These are phyloP conservation scores for Nakataea oryzae DNA, from an alignment of 2,329 filamentous ascomycete species.

Conservation along the genomic window DNA sequence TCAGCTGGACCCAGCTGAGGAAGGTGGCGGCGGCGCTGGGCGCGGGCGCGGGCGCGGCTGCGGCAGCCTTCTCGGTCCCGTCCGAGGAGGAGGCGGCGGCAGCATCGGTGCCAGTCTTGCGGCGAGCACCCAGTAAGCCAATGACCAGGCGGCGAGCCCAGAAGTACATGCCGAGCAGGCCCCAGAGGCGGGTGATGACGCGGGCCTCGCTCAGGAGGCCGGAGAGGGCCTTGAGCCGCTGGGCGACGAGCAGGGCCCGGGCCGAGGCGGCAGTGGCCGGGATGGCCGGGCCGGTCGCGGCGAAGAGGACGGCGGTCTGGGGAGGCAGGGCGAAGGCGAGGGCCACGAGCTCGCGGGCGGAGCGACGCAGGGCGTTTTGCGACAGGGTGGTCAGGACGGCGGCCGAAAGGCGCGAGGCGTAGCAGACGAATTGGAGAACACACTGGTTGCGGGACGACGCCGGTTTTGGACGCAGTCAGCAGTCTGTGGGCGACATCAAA, in stretches of 20 bases:
- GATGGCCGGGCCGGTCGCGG: conserved; percentile 16
- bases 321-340: conserved; percentile 40
- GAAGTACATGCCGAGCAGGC: conserved; percentile 61
- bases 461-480: background rate
- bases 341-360: conserved; percentile 40
- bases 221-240: conserved; percentile 49
- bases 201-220: conserved; percentile 59
- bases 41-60: conserved; percentile 31
- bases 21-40: conserved; percentile 23
- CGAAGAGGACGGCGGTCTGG: conserved; percentile 31
- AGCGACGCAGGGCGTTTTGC: conserved; percentile 44
- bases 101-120: conserved; percentile 12
- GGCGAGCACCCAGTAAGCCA: conserved; percentile 16
- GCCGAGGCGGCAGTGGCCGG: conserved; percentile 20
- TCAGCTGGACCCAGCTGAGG: conserved; percentile 59
- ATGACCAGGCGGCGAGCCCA: conserved; percentile 46
- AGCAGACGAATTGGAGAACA: conserved; percentile 54
- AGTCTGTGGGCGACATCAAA: background rate
- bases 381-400: conserved; percentile 40
- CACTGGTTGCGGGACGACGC: too few species aligned
- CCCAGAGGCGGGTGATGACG: conserved; percentile 69
- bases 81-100: conserved; percentile 7
- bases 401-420: conserved; percentile 48
- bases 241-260: conserved; percentile 35
- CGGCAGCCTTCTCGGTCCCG: conserved; percentile 16